Percentiles rank a stretch among this genome's conserved stretches.
These are phyloP conservation scores for Neurospora sp. DNA, from an alignment of 495 filamentous ascomycete genomes.

Conservation along the genomic window DNA sequence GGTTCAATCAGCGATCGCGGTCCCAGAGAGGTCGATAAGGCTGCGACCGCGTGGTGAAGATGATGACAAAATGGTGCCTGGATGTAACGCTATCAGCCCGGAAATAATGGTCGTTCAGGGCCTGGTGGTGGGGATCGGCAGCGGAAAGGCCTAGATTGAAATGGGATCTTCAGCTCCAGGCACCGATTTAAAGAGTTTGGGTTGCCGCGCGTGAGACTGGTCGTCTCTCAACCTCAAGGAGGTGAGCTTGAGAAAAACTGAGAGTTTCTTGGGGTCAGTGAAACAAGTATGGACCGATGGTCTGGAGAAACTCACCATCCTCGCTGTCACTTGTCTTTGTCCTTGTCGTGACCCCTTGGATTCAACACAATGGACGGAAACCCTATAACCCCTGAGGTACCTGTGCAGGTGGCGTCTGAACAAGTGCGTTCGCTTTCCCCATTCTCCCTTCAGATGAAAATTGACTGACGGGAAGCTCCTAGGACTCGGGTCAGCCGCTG, in stretches of 20 bases:
- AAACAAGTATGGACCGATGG: not conserved
- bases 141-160: not conserved
- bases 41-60: not conserved
- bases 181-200: not conserved
- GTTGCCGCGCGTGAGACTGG: not conserved
- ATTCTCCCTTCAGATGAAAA: not conserved
- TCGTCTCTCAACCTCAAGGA: not conserved
- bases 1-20: not conserved
- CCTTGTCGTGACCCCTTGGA: not conserved
- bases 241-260: not conserved
- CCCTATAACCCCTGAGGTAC: not conserved
- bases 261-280: not conserved
- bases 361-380: not conserved
- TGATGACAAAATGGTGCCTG: not conserved
- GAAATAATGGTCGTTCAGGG: not conserved
- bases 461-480: not conserved
- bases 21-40: not conserved
- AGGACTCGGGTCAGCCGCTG: not conserved
- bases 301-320: not conserved
- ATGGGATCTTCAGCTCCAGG: not conserved
- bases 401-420: not conserved
- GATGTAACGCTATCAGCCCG: not conserved
- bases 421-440: not conserved
- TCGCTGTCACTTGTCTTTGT: not conserved
- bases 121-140: not conserved